Conservation (phyloP, 345 rosid species). For the Hibiscus mutabilis region DNA sequence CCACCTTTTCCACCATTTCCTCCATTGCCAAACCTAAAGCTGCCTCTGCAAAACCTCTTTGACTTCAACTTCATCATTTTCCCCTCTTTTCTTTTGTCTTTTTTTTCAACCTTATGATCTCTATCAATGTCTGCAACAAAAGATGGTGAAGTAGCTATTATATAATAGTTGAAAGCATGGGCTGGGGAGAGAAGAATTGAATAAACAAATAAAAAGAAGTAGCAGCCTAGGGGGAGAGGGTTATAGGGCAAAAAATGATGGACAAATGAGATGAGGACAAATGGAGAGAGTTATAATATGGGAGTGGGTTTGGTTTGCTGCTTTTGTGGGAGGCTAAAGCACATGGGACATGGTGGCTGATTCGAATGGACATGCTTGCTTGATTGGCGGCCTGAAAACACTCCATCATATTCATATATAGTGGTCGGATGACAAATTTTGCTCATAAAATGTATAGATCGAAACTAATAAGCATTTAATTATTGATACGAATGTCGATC, state of each 20-base stretch:
- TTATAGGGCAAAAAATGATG: neutral
- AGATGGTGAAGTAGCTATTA: neutral
- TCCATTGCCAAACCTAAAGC: constrained; percentile 39
- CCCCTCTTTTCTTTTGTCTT: neutral
- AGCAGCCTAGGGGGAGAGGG: neutral
- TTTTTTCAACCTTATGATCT: neutral
- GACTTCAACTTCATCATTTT: constrained; percentile 62
- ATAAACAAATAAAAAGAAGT: neutral
- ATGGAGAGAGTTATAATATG: constrained; percentile 10
- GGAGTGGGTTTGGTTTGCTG: constrained; percentile 19
- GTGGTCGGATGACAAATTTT: neutral
- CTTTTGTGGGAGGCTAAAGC: constrained; percentile 22
- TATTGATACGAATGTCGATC: too few species aligned
- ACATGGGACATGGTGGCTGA: constrained; percentile 27
- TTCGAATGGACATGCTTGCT: constrained; percentile 35
- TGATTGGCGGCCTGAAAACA: constrained; percentile 28
- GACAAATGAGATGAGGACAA: constrained; percentile 16
- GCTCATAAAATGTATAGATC: neutral
- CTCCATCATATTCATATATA: neutral
- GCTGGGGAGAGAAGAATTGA: neutral
- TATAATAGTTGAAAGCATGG: neutral
- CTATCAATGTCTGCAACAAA: neutral
- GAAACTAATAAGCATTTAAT: too few species aligned
- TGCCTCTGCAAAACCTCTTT: constrained; percentile 53
- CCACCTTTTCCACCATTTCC: constrained; percentile 1